Evolutionary conservation across 495 filamentous ascomycete species (phyloP).

Genomic region (Oleoguttula mirabilis): DNA sequence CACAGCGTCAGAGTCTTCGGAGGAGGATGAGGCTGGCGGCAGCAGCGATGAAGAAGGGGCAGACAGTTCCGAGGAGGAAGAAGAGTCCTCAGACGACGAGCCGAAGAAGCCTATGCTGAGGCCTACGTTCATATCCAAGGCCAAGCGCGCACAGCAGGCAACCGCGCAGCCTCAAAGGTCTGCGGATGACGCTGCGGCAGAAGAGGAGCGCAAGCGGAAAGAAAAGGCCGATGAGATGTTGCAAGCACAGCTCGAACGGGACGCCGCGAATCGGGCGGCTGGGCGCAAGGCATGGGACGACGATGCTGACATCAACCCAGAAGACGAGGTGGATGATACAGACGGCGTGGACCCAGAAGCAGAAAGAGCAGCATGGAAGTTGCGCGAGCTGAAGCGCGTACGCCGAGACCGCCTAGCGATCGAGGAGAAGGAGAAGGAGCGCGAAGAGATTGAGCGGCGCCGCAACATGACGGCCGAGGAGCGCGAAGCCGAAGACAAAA

Average conservation of each 20-base stretch:
- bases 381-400: constrained; percentile 78
- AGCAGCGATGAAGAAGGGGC: constrained; percentile 11
- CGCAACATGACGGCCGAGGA: constrained; percentile 79
- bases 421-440: constrained; percentile 70
- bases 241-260: constrained; percentile 75
- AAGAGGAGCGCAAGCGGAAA: constrained; percentile 51
- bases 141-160: constrained; percentile 42
- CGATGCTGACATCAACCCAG: constrained; percentile 48
- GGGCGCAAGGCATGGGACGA: constrained; percentile 82
- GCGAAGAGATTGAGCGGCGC: constrained; percentile 79
- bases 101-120: constrained; percentile 53
- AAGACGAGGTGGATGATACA: constrained; percentile 65
- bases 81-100: constrained; percentile 38
- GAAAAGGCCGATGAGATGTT: constrained; percentile 65
- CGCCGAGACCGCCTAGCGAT: constrained; percentile 77
- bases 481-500: constrained; percentile 73
- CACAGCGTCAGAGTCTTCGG: constrained; percentile 27
- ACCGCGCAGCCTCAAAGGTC: constrained; percentile 19
- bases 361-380: constrained; percentile 85
- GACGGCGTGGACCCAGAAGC: constrained; percentile 81
- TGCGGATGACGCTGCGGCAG: constrained; percentile 38
- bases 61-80: constrained; percentile 38
- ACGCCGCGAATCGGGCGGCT: constrained; percentile 58
- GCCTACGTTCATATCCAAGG: constrained; percentile 86
- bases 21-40: constrained; percentile 6